Evolutionary conservation across 1,284 basidiomycete genomes (phyloP), one percentile per base, ranked within the genome.

Genomic region (Porodaedalea pini): DNA sequence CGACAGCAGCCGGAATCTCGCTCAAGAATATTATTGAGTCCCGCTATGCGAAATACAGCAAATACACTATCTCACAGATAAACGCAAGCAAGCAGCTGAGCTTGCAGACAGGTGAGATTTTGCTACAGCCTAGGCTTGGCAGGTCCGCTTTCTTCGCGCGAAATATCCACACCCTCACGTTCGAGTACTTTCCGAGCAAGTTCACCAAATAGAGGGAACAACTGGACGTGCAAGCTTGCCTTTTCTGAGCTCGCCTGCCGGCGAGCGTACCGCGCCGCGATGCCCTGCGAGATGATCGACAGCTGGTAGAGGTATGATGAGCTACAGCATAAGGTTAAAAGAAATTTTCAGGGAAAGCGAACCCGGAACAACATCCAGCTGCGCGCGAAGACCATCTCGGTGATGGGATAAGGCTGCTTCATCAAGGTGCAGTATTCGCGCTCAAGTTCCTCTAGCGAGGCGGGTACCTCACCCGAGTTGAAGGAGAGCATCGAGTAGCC

Each of bases 291-390:
- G 64, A 98, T 98, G 60, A 98, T 83, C 0, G 92, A 82, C 37
- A 92, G 73, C 88, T 94, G 62, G n/a, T n/a, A n/a, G n/a, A n/a
- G 29, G 8, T 31, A 36, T 7, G 34, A 54, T 29, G 45, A 27
- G n/a, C 29, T n/a, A n/a, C 17, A 11, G 32, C 40, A 23, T 31
- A n/a, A 11, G 15, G 11, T 23, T 0, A 31, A n/a, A 40, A 23
- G 39, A 15, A 27, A n/a, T 31, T 41, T 39, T 49, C 11, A n/a
- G 11, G 44, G 10, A n/a, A 29, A 48, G n/a, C 85, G 62, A 66
- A 94, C 88, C 52, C 92, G 77, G 75, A 94, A 93, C 49, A 94
- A 73, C 77, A 91, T 91, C 88, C 92, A 96, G 61, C 90, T 92
- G 17, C 86, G 81, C 11, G 84, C 88, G 60, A 90, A 93, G 4